Conservation (phyloP, 805 yeast species). For the Kuraishia hungarica region DNA sequence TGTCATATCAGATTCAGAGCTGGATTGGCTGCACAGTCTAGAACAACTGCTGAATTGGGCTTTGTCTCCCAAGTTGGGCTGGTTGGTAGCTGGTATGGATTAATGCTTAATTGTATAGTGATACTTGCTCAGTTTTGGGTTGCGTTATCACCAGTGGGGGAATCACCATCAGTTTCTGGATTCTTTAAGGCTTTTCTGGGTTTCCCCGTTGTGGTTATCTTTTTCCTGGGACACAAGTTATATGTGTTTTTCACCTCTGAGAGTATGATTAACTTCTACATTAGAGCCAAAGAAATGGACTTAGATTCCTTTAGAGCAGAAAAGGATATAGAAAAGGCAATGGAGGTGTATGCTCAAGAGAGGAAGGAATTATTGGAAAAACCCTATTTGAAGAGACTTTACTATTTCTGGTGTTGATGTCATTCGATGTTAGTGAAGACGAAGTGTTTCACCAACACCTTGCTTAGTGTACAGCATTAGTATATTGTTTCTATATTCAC, state of each 20-base stretch:
- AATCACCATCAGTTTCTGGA: slow-evolving; percentile 20
- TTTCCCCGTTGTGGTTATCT: slow-evolving; percentile 32
- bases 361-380: slow-evolving; percentile 25
- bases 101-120: slow-evolving; percentile 24
- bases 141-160: slow-evolving; percentile 31
- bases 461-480: too few species aligned
- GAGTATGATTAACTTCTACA: slow-evolving; percentile 9
- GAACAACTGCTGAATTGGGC: slow-evolving; percentile 30
- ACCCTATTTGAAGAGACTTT: slow-evolving; percentile 23
- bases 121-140: slow-evolving; percentile 40
- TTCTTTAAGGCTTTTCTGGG: slow-evolving; percentile 41
- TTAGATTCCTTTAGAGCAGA: slow-evolving; percentile 13
- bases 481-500: too few species aligned
- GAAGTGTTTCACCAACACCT: too few species aligned
- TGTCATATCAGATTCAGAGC: slow-evolving; percentile 37
- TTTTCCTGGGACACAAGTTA: slow-evolving; percentile 35
- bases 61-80: slow-evolving; percentile 34
- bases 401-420: slow-evolving; percentile 37
- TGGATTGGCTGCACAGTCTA: slow-evolving; percentile 33
- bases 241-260: slow-evolving; percentile 6
- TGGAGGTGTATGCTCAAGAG: slow-evolving; percentile 34
- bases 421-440: background rate
- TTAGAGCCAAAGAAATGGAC: slow-evolving; percentile 13
- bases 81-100: slow-evolving; percentile 32
- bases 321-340: slow-evolving; percentile 10